Percentiles rank a stretch among this genome's conserved stretches.
Conservation (phyloP, 2,329 filamentous ascomycete species). For the Scortechinia acanthostroma region DNA sequence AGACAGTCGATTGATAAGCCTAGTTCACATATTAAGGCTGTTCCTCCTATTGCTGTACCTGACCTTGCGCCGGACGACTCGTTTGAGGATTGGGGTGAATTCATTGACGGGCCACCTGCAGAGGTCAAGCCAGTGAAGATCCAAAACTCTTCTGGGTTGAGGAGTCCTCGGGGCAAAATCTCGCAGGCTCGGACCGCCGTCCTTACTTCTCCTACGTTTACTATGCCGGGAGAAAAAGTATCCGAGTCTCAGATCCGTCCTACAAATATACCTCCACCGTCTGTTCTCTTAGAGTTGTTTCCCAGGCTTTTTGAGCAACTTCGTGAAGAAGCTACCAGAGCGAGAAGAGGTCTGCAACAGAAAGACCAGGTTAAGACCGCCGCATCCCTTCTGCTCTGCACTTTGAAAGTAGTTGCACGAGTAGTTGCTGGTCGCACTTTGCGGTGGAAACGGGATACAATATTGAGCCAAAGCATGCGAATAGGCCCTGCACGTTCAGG, state of each 20-base stretch:
- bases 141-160: background rate
- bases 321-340: background rate
- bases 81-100: background rate
- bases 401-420: background rate
- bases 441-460: background rate
- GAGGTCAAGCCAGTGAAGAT: background rate
- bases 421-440: background rate
- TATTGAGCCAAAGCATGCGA: background rate
- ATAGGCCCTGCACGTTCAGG: slow-evolving; percentile 36
- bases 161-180: background rate
- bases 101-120: background rate
- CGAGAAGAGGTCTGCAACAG: background rate
- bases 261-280: background rate
- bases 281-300: background rate
- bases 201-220: background rate
- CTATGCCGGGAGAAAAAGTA: background rate
- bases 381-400: background rate
- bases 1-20: no score
- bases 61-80: no score
- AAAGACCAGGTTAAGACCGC: background rate
- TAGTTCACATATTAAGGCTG: no score
- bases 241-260: background rate
- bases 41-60: no score
- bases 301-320: background rate
- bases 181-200: background rate